A percentile compares a stretch with the other conserved stretches of the same genome.
Evolutionary conservation across 1,139 yeast genomes (phyloP).

Genomic region (Debaryomyces subglobosus): DNA sequence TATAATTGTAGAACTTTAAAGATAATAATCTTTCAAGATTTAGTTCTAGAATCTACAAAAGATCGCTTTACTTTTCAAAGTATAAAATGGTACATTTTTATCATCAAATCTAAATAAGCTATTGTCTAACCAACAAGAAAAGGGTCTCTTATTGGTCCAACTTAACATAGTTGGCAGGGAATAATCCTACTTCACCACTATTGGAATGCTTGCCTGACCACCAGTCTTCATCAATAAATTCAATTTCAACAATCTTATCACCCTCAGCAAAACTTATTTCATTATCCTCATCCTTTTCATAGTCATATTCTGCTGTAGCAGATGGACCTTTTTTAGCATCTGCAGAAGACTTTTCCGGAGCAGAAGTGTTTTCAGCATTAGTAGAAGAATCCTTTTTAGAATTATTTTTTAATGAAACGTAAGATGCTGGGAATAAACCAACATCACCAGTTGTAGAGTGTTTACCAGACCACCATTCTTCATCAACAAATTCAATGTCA

Average conservation of each 20-base stretch:
- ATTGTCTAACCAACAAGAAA: neutral
- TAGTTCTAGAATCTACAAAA: neutral
- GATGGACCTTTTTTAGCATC: slow-evolving; percentile 34
- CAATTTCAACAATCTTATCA: slow-evolving; percentile 78
- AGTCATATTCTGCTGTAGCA: slow-evolving; percentile 83
- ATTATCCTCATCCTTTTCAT: slow-evolving; percentile 88
- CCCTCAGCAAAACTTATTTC: slow-evolving; percentile 85
- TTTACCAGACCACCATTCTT: slow-evolving; percentile 83
- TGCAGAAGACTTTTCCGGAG: neutral
- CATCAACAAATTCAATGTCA: slow-evolving; percentile 71
- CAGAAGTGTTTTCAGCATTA: slow-evolving; percentile 2
- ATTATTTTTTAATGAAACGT: slow-evolving; percentile 50
- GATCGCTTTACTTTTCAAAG: neutral
- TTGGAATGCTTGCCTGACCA: slow-evolving; percentile 78
- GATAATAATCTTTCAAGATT: neutral
- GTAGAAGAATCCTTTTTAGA: slow-evolving; percentile 14
- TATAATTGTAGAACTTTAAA: neutral
- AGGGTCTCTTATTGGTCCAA: slow-evolving; percentile 26
- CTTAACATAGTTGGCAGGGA: slow-evolving; percentile 87
- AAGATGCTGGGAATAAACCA: slow-evolving; percentile 77
- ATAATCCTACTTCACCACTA: slow-evolving; percentile 76
- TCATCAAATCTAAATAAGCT: slow-evolving; percentile 1
- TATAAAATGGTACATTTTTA: slow-evolving; percentile 1
- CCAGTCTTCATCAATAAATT: slow-evolving; percentile 94
- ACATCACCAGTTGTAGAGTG: slow-evolving; percentile 58